phyloP scores from a whole-genome alignment of 2,329 filamentous ascomycete genomes.

The Fusarium nelsonii region DNA sequence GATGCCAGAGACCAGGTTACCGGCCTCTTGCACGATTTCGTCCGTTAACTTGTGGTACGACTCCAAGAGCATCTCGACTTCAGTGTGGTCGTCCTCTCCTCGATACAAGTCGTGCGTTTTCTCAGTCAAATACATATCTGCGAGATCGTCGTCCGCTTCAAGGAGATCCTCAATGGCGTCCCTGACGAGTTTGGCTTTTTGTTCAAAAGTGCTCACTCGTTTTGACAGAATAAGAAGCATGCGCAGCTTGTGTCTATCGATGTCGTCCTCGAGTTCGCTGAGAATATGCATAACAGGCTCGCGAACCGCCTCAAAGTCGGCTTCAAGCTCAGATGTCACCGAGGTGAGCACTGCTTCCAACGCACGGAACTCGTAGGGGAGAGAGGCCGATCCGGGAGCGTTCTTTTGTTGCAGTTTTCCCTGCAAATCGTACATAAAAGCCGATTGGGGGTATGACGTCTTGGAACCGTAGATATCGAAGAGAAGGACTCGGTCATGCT shows the following conservation, averaged over 20 bases:
- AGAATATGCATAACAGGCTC: conserved; percentile 92
- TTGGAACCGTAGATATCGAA: conserved; percentile 97
- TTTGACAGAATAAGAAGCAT: conserved; percentile 94
- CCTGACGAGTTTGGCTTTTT: conserved; percentile 92
- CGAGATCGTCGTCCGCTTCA: conserved; percentile 94
- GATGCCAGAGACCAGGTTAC: conserved; percentile 93
- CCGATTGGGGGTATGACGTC: conserved; percentile 92
- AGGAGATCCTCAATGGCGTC: conserved; percentile 96
- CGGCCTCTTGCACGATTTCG: conserved; percentile 95
- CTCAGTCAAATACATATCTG: conserved; percentile 95
- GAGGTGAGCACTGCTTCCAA: conserved; percentile 95
- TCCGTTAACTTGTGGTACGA: conserved; percentile 98
- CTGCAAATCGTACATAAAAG: conserved; percentile 98
- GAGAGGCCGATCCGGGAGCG: conserved; percentile 64
- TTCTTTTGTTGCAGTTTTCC: conserved; percentile 89
- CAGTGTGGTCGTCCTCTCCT: conserved; percentile 88
- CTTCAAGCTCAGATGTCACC: conserved; percentile 90
- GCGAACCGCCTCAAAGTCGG: conserved; percentile 92
- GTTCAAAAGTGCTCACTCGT: conserved; percentile 95
- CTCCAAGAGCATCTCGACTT: conserved; percentile 96
- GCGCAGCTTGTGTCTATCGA: conserved; percentile 92
- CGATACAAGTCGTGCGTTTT: conserved; percentile 80
- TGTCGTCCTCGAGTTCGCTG: conserved; percentile 93
- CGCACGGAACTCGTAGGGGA: conserved; percentile 96
- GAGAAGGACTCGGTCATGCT: conserved; percentile 91